Evolutionary conservation across 768 basidiomycete species (phyloP), one percentile per base, ranked within the genome.

Genomic region (Mycena crocata): DNA sequence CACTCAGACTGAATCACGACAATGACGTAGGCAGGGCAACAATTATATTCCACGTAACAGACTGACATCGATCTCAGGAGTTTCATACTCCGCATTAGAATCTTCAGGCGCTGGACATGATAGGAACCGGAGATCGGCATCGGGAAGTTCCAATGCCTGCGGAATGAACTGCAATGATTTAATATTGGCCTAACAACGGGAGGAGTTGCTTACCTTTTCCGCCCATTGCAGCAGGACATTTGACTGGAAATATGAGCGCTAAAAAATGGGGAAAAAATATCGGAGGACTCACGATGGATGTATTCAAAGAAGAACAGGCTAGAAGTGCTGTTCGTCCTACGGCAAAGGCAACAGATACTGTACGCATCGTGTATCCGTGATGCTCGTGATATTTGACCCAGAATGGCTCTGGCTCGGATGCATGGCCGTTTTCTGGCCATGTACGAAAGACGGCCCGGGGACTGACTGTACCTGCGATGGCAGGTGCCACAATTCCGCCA

Each of bases 371-470:
- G 13, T 56, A 56, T 1, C 54, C 54, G 37, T n/a, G 7, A 28
- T 21, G n/a, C n/a, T 54, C 21, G 37, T 54, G 52, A 21, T 54
- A 54, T 17, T 54, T 54, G 24, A 54, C 52, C 54, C 54, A 56
- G 17, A 56, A 56, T 10, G 55, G 39, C 28, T 28, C 55, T 2
- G 51, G 23, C 8, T 12, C 12, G 15, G 14, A 12, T n/a, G n/a
- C n/a, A n/a, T n/a, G n/a, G 39, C 6, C 23, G 40, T 44, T 21
- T 19, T 7, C 55, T 17, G 24, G 19, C 39, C 40, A 57, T 7
- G 55, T 57, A 9, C 42, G 55, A 23, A 57, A 57, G 19, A 57
- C 39, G 6, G 55, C 55, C 1, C 42, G 28, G 6, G 55, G 40
- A 15, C 55, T 57, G 3, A 42, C 30, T 3, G 55, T 42, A 5